Evolutionary conservation across 2,329 filamentous ascomycete genomes (phyloP).

Genomic region (Pestalotiopsis sp.): DNA sequence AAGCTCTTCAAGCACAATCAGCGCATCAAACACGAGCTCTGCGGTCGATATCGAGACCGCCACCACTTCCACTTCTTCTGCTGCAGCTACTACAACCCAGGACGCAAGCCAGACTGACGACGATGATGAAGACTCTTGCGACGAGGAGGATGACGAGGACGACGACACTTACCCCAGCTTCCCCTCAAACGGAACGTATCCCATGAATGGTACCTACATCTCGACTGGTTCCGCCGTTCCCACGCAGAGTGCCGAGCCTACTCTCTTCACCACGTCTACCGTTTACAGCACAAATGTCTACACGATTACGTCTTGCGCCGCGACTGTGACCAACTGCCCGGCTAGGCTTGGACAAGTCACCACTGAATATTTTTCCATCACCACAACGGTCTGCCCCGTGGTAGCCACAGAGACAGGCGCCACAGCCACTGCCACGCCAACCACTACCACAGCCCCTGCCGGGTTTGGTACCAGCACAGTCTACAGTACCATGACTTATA

Average conservation of each 20-base stretch:
- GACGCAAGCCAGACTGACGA: neutral
- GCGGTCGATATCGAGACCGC: neutral
- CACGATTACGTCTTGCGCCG: constrained; percentile 34
- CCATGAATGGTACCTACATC: neutral
- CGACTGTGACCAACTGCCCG: constrained; percentile 29
- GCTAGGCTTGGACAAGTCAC: constrained; percentile 15
- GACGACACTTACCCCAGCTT: neutral
- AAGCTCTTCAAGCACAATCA: neutral
- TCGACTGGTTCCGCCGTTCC: neutral
- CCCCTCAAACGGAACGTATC: neutral
- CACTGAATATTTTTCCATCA: constrained; percentile 29
- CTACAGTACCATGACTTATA: constrained; percentile 7
- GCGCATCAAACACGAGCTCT: neutral
- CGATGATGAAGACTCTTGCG: neutral
- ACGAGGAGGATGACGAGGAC: neutral
- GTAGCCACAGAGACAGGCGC: constrained; percentile 14
- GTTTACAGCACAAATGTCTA: constrained; percentile 26
- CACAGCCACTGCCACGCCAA: constrained; percentile 8
- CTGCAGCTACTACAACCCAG: neutral
- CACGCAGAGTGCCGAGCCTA: neutral
- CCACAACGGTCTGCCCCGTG: constrained; percentile 20
- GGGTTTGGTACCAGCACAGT: constrained; percentile 14
- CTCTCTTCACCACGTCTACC: constrained; percentile 25
- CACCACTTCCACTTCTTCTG: neutral
- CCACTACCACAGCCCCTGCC: neutral